Evolutionary conservation across 106 monocot genomes (phyloP), one percentile per base, ranked within the genome.

Genomic region (Acorus calamus): DNA sequence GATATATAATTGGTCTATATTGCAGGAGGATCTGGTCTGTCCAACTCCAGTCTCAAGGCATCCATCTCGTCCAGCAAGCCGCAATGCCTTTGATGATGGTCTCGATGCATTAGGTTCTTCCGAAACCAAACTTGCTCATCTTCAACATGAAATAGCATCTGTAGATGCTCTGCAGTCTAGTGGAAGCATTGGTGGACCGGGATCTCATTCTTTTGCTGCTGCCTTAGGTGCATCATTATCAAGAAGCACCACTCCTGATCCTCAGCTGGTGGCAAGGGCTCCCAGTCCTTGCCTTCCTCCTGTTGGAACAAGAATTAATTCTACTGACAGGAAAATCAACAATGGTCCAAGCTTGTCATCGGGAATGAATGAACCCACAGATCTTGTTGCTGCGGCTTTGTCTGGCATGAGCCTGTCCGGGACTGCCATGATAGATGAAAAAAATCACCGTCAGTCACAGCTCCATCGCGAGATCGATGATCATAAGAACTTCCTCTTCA

Each of bases 201-300:
- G 60, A 28, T 76, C 89, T 56, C 83, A 82, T 65, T 76, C 76
- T 11, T 94, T 83, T 84, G 84, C 84, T 9, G 84, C 94, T 74
- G 79, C 87, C 52, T 65, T 83, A 42, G 78, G 87, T 3, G 78
- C 86, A 57, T 84, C 90, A 11, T 57, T 85, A 11, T 78, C 81
- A 61, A 82, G 84, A 76, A 87, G 77, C 57, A 74, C 63, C 5
- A 83, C 94, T 59, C 90, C 87, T 52, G 98, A 99, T 74, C 79
- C 83, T 62, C 84, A 93, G 58, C 44, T 83, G n/a, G 43, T 78
- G 12, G 79, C 72, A 66, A 75, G 98, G 73, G 77, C 74, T 60
- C 81, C 88, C 63, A 92, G 85, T 74, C 88, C 98, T 47, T 42
- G 83, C n/a, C 85, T 86, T 73, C 87, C 92, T 51, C 92, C 88